Conservation (phyloP, 2,329 filamentous ascomycete species). For the Cadophora luteo-olivacea region DNA sequence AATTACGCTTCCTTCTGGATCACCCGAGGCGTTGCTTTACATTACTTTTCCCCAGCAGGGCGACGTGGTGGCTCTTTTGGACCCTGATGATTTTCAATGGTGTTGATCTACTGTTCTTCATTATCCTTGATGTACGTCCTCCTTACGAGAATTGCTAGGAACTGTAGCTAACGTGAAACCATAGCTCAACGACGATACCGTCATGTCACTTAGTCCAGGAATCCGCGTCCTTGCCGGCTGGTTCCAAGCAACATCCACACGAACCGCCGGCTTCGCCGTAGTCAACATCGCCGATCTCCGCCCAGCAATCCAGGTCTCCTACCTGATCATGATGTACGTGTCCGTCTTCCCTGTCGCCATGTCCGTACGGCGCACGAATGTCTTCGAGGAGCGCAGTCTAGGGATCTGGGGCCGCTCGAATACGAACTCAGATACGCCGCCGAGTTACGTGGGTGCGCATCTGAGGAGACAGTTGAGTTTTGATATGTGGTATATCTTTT, state of each 20-base stretch:
- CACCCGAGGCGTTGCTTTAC: conserved; percentile 97
- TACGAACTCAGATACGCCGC: conserved; percentile 63
- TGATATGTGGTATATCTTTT: conserved; percentile 95
- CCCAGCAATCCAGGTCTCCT: conserved; percentile 90
- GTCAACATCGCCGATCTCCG: conserved; percentile 81
- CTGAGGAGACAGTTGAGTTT: conserved; percentile 93
- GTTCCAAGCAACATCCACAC: conserved; percentile 88
- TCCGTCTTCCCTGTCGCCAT: conserved; percentile 97
- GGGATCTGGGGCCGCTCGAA: conserved; percentile 68
- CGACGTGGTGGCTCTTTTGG: conserved; percentile 96
- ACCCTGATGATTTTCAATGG: conserved; percentile 83
- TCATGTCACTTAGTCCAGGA: conserved; percentile 72
- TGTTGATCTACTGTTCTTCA: conserved; percentile 87
- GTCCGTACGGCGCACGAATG: conserved; percentile 90
- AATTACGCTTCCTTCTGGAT: conserved; percentile 87
- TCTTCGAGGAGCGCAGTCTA: conserved; percentile 90
- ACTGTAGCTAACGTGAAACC: not conserved
- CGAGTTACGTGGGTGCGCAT: conserved; percentile 84
- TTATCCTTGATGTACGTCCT: conserved; percentile 81
- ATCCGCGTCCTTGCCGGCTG: conserved; percentile 83
- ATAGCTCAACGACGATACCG: conserved; percentile 73
- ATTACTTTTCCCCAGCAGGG: conserved; percentile 84
- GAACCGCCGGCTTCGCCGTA: conserved; percentile 88
- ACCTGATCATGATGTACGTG: conserved; percentile 99
- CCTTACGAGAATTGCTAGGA: not conserved